These are phyloP conservation scores for Dryas alaskensis DNA, from an alignment of 306 rosid species.

Conservation along the genomic window DNA sequence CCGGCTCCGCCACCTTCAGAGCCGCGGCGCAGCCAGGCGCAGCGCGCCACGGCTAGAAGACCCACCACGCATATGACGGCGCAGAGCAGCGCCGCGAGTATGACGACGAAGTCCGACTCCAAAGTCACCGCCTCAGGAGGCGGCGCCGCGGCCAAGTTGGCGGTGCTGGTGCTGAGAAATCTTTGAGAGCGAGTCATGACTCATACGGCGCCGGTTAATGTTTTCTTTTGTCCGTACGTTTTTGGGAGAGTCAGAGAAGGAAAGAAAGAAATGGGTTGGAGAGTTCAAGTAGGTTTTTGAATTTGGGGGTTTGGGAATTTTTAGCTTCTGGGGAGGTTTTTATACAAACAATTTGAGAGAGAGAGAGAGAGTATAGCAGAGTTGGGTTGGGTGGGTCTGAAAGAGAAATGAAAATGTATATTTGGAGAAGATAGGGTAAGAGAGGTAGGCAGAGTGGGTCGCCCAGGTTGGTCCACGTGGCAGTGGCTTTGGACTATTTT, in stretches of 20 bases:
- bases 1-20: constrained; percentile 7
- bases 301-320: not conserved
- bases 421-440: not conserved
- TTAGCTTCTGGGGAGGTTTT: not conserved
- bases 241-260: not conserved
- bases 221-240: not conserved
- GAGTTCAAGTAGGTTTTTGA: not conserved
- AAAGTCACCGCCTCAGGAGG: constrained; percentile 57
- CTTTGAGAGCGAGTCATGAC: constrained; percentile 48
- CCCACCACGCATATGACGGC: constrained; percentile 80
- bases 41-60: constrained; percentile 69
- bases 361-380: not conserved
- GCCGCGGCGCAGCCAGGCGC: constrained; percentile 75
- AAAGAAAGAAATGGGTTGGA: not conserved
- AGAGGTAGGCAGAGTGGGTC: not conserved
- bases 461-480: constrained; percentile 19
- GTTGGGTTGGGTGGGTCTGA: not conserved
- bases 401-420: not conserved
- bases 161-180: constrained; percentile 22
- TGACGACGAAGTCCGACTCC: constrained; percentile 75
- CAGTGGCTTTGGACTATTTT: not conserved
- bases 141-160: constrained; percentile 38
- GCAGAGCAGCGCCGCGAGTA: constrained; percentile 68
- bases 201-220: not conserved
- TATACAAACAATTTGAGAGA: not conserved